These are phyloP conservation scores for Pythium chondricola DNA, from an alignment of 352 stramenopile genomes.

Conservation along the genomic window DNA sequence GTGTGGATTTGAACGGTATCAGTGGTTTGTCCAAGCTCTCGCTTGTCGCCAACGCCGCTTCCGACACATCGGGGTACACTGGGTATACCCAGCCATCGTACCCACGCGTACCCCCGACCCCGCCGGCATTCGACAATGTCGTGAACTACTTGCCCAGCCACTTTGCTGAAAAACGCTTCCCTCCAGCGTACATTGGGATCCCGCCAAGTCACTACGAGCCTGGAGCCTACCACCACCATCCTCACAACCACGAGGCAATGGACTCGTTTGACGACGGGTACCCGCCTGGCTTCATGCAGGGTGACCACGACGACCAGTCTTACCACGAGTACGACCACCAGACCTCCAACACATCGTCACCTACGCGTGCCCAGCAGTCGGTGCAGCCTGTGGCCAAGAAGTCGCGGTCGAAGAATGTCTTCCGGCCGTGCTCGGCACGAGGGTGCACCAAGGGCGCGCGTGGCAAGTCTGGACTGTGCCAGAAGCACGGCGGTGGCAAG, in stretches of 20 bases:
- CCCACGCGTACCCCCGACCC: not conserved
- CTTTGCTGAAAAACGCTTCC: constrained; percentile 13
- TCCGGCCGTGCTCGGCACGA: constrained; percentile 48
- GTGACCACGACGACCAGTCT: not conserved
- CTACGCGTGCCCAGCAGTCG: constrained; percentile 6
- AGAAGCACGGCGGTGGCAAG: constrained; percentile 83
- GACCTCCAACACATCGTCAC: not conserved
- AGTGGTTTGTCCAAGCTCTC: constrained; percentile 18
- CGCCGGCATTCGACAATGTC: constrained; percentile 5
- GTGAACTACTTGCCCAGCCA: constrained; percentile 11
- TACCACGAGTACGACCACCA: not conserved
- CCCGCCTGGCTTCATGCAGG: not conserved
- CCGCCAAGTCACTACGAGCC: constrained; percentile 8
- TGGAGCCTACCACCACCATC: not conserved
- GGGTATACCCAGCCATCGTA: not conserved
- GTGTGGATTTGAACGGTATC: constrained; percentile 9
- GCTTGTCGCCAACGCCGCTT: constrained; percentile 6
- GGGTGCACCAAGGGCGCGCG: constrained; percentile 74
- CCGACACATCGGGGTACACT: not conserved
- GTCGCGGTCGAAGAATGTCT: constrained; percentile 62
- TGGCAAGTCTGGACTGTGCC: constrained; percentile 76
- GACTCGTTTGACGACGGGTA: constrained; percentile 6
- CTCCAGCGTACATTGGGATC: not conserved
- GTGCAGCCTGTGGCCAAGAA: constrained; percentile 47
- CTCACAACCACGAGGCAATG: not conserved